Conservation (phyloP, 768 basidiomycete species). For the Cystobasidium ongulense region DNA sequence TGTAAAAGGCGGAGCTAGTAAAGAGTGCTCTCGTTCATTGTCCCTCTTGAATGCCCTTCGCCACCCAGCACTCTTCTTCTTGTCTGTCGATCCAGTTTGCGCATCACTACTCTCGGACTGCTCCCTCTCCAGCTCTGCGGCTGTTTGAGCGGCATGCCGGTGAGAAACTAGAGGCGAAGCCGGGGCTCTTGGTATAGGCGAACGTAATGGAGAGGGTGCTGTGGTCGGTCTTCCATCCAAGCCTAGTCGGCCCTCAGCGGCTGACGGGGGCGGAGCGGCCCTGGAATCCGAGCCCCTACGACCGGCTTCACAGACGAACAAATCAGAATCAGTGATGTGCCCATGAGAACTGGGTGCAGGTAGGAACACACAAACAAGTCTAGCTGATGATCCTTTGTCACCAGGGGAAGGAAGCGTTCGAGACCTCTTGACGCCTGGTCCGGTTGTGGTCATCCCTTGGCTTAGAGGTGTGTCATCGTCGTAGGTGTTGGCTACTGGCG, state of each 20-base stretch:
- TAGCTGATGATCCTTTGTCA: not conserved
- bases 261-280: not conserved
- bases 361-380: slow-evolving; percentile 30
- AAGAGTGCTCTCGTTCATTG: not conserved
- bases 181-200: not conserved
- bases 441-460: not conserved
- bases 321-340: not conserved
- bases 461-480: slow-evolving; percentile 20
- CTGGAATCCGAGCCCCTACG: slow-evolving; percentile 1
- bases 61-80: not conserved
- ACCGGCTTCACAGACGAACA: not conserved
- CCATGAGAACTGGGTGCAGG: not conserved
- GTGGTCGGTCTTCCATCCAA: not conserved
- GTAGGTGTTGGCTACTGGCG: not conserved
- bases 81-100: not conserved
- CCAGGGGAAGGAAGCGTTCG: slow-evolving; percentile 15
- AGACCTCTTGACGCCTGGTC: slow-evolving; percentile 14
- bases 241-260: not conserved
- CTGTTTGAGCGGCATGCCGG: not conserved
- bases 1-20: not conserved
- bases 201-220: not conserved
- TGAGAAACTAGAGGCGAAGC: not conserved
- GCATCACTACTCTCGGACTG: not conserved
- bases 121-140: not conserved
- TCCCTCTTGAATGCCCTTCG: not conserved